Percentiles rank a stretch among this genome's conserved stretches.
Conservation (phyloP, 371 early-diverging fungal genomes). For the Sporodiniella umbellata region DNA sequence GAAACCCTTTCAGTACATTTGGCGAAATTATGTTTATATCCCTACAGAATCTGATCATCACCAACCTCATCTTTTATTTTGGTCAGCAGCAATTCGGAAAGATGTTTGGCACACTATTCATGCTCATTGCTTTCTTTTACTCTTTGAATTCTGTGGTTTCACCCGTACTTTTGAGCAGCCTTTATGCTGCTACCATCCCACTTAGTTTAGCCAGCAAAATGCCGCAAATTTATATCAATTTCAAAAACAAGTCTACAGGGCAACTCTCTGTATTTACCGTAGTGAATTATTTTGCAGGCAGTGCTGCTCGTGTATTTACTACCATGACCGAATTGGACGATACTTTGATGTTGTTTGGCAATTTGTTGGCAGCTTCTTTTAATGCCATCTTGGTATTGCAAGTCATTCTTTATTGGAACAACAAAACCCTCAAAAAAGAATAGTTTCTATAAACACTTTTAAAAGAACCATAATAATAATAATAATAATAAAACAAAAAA, state of each 20-base stretch:
- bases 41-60: constrained; percentile 76
- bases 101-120: constrained; percentile 13
- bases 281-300: constrained; percentile 81
- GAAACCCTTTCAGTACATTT: constrained; percentile 87
- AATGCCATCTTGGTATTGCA: constrained; percentile 83
- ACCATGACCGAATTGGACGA: constrained; percentile 90
- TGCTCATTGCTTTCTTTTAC: constrained; percentile 30
- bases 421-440: constrained; percentile 8
- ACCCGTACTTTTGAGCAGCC: constrained; percentile 44
- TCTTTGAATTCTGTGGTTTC: constrained; percentile 43
- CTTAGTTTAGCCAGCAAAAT: constrained; percentile 75
- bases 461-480: too few species aligned
- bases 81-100: constrained; percentile 30
- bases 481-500: background rate
- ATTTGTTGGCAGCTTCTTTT: constrained; percentile 65
- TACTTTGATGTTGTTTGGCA: constrained; percentile 65
- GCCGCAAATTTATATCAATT: constrained; percentile 87
- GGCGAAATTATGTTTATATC: constrained; percentile 83
- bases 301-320: constrained; percentile 87
- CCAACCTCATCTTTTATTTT: constrained; percentile 70
- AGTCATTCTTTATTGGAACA: constrained; percentile 77
- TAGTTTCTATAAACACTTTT: too few species aligned
- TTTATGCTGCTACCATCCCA: constrained; percentile 83
- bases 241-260: constrained; percentile 77
- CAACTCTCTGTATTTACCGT: constrained; percentile 87